Conservation (phyloP, 305 asterid species). For the Rubia peregrina region DNA sequence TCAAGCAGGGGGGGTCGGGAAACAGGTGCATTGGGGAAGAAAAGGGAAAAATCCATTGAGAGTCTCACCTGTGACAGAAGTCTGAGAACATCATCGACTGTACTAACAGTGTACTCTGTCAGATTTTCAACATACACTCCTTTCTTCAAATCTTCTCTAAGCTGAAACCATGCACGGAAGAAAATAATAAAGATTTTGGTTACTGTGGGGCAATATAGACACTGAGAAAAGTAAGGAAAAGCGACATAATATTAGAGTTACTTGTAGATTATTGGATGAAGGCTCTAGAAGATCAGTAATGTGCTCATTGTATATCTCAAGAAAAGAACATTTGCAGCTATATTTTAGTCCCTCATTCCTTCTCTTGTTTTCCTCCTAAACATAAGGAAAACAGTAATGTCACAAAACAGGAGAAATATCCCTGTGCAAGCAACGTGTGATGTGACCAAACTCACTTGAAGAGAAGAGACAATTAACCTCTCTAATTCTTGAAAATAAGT, state of each 20-base stretch:
- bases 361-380: conserved; percentile 84
- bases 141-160: conserved; percentile 81
- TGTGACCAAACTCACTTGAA: not conserved
- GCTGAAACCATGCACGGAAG: conserved; percentile 23
- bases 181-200: not conserved
- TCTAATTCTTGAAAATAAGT: conserved; percentile 90
- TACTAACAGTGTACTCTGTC: conserved; percentile 78
- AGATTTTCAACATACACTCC: conserved; percentile 95
- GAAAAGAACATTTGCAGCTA: conserved; percentile 89
- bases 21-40: conserved; percentile 1
- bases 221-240: not conserved
- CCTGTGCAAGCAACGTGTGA: not conserved
- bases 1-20: not conserved
- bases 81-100: conserved; percentile 81
- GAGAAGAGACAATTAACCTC: conserved; percentile 25
- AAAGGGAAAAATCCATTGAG: not conserved
- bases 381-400: conserved; percentile 7
- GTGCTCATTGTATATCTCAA: conserved; percentile 95
- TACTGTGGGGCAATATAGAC: not conserved
- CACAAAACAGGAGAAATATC: conserved; percentile 14
- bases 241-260: conserved; percentile 19
- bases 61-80: conserved; percentile 69
- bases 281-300: conserved; percentile 95
- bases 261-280: conserved; percentile 86
- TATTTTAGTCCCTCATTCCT: conserved; percentile 72